These are phyloP conservation scores for Kazachstania bromeliacearum DNA, from an alignment of 805 yeast species.

Conservation along the genomic window DNA sequence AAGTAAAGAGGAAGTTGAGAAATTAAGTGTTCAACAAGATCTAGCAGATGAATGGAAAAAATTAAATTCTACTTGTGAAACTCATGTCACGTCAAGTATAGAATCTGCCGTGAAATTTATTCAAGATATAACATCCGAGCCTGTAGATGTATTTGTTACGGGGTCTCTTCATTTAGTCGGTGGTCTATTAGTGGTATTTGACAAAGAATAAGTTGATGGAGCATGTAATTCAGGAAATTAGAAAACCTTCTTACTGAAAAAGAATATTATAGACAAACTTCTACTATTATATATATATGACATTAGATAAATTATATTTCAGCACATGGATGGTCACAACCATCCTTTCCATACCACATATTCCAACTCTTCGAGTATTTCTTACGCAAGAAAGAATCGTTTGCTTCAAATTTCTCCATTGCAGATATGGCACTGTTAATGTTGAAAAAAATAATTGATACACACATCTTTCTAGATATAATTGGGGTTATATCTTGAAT, in stretches of 20 bases:
- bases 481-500: conserved; percentile 56
- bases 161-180: conserved; percentile 95
- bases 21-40: conserved; percentile 68
- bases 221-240: background rate
- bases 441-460: conserved; percentile 51
- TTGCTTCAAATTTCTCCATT: conserved; percentile 36
- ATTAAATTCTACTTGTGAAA: conserved; percentile 33
- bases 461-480: conserved; percentile 54
- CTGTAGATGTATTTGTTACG: conserved; percentile 73
- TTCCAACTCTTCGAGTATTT: conserved; percentile 50
- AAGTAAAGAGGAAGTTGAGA: conserved; percentile 67
- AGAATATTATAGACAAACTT: background rate
- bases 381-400: conserved; percentile 28
- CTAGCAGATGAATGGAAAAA: conserved; percentile 62
- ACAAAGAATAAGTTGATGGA: conserved; percentile 20
- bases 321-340: conserved; percentile 47
- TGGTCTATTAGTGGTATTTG: conserved; percentile 80
- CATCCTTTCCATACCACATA: conserved; percentile 58
- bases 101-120: conserved; percentile 57
- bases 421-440: conserved; percentile 52
- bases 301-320: conserved; percentile 9
- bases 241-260: background rate
- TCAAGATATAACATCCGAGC: conserved; percentile 25
- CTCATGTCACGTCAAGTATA: conserved; percentile 58
- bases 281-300: background rate